Evolutionary conservation across 257 asterid genomes (phyloP).

Genomic region (Solanum chilense): DNA sequence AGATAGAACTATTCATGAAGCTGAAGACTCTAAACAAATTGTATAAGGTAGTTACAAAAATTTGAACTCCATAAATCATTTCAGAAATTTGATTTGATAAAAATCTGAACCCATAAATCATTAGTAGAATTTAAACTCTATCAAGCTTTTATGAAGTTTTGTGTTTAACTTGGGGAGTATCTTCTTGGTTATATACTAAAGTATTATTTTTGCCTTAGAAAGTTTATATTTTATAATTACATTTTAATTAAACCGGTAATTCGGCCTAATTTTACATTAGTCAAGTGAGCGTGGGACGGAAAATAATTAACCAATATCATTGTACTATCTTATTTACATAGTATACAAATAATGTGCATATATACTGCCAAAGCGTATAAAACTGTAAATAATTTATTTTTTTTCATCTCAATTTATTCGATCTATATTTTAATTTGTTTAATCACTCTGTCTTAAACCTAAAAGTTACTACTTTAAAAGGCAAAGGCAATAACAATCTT

Average conservation of each 20-base stretch:
- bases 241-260: too few species aligned
- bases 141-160: not conserved
- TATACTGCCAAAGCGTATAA: too few species aligned
- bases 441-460: too few species aligned
- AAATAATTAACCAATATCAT: not conserved
- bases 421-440: too few species aligned
- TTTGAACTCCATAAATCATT: not conserved
- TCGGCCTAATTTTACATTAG: not conserved
- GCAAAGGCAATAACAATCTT: too few species aligned
- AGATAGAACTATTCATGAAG: not conserved
- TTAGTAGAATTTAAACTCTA: not conserved
- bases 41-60: not conserved
- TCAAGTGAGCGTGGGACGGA: not conserved
- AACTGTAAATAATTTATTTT: too few species aligned
- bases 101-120: not conserved
- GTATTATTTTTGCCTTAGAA: not conserved
- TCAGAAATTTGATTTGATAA: not conserved
- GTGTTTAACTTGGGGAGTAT: not conserved
- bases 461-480: too few species aligned
- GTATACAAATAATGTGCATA: not conserved
- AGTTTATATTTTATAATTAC: not conserved
- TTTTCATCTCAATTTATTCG: too few species aligned
- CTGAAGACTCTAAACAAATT: not conserved
- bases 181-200: too few species aligned
- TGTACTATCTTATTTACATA: not conserved